Base-by-base conservation (phyloP, 495 filamentous ascomycete genomes). In the Parathielavia hyrcaniae region DNA sequence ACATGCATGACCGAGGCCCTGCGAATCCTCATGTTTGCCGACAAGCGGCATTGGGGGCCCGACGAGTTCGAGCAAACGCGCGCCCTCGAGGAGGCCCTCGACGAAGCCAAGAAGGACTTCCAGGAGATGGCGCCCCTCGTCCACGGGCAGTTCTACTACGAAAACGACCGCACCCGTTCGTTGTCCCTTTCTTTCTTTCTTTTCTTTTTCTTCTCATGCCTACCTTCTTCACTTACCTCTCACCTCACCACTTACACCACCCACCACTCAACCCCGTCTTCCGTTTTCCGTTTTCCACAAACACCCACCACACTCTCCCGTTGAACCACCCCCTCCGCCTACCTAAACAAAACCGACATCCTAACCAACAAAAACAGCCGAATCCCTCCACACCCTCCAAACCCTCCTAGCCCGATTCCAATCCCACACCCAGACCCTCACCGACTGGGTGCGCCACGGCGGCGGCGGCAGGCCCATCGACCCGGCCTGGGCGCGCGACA, bases 81-180 rank as follows among this genome's bases (percentile, higher is more conserved):
- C 26, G 67, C 69, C 43, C 65, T 79, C 0, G 75, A 79, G 55
- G 71, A 72, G 35, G 69, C 71, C 9, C 72, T 79, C 50, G 77
- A 77, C 60, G 77, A 79, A 43, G 77, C 77, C 41, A 76, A 75
- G 61, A 73, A 74, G 66, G 77, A 79, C 65, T 79, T 77, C 51
- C 77, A 79, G 61, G 75, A 77, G 62, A 68, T 79, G 56, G 69
- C 69, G 3, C 64, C 63, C 30, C 63, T 79, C 20, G 73, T 78
- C 19, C 73, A 76, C 46, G 77, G 77, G 14, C 67, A 73, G 54
- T 67, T 70, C 32, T 77, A 78, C 62, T 79, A 79, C 55, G 70
- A 78, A 62, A 71, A 75, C 26, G 77, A 79, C 61, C 67, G 75
- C 46, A 75, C 68, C 40, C 48, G 76, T 79, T 63, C 47, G 72